Evolutionary conservation across 345 rosid species (phyloP).

Genomic region (Syzygium jambos): DNA sequence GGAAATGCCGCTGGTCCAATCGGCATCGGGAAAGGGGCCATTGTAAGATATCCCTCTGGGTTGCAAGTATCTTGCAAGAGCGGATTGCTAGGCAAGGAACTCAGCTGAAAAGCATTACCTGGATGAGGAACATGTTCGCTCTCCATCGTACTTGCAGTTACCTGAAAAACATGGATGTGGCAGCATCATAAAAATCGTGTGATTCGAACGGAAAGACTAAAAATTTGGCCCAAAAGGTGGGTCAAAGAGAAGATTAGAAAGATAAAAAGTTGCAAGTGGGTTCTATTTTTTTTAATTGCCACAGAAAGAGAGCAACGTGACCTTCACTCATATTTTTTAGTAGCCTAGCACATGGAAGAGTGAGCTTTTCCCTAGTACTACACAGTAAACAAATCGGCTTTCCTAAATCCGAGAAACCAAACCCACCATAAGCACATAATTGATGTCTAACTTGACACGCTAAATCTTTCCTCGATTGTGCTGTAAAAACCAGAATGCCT

Average conservation of each 20-base stretch:
- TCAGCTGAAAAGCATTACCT: slow-evolving; percentile 22
- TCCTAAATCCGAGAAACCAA: slow-evolving; percentile 1
- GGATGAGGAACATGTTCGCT: slow-evolving; percentile 27
- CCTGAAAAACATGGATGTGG: slow-evolving; percentile 21
- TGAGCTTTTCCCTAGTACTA: neutral
- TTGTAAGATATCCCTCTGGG: slow-evolving; percentile 14
- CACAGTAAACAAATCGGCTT: neutral
- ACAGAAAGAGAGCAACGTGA: neutral
- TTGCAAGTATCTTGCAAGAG: slow-evolving; percentile 17
- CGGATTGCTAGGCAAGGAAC: slow-evolving; percentile 15
- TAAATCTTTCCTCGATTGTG: neutral
- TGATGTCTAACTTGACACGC: neutral
- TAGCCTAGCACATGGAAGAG: neutral
- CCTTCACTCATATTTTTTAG: neutral
- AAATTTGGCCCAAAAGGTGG: neutral
- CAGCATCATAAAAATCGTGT: neutral
- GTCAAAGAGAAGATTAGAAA: neutral
- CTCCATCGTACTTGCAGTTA: slow-evolving; percentile 43
- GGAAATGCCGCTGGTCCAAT: slow-evolving; percentile 17
- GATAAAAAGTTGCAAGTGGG: neutral
- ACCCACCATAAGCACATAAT: neutral
- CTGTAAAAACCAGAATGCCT: neutral
- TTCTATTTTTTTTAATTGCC: neutral
- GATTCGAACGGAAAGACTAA: neutral
- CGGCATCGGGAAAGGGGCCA: slow-evolving; percentile 24